phyloP scores from a whole-genome alignment of 2,329 filamentous ascomycete genomes.

The Pseudocercospora vitis region DNA sequence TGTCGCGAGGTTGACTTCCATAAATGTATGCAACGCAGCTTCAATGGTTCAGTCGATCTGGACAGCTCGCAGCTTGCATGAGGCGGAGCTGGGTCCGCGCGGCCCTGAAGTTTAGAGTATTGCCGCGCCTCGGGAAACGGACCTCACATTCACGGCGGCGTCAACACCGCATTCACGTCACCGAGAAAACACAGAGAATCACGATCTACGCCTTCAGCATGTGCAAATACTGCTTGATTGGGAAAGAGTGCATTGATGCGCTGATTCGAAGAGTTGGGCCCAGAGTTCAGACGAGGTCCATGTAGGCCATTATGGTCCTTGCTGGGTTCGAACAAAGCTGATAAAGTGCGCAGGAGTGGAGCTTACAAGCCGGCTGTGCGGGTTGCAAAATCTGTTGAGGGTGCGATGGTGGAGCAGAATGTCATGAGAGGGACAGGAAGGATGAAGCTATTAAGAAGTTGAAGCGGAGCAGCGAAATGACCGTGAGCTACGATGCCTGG shows the following conservation, averaged over 20 bases:
- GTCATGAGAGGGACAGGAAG: not conserved
- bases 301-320: not conserved
- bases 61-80: not conserved
- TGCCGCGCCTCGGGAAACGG: too few relatives aligned
- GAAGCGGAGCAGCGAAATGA: too few relatives aligned
- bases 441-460: not conserved
- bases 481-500: too few relatives aligned
- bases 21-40: not conserved
- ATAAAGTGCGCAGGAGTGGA: not conserved
- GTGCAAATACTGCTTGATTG: slow-evolving; percentile 16
- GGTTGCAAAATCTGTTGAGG: not conserved
- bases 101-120: too few relatives aligned
- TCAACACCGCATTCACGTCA: not conserved
- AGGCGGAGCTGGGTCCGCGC: not conserved
- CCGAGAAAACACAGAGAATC: too few relatives aligned
- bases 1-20: not conserved
- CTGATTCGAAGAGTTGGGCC: slow-evolving; percentile 6
- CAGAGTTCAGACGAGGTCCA: slow-evolving; percentile 6
- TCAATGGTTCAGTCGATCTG: not conserved
- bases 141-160: not conserved
- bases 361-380: not conserved
- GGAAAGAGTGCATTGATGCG: slow-evolving; percentile 16
- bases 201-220: too few relatives aligned
- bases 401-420: not conserved
- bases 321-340: too few relatives aligned